These are phyloP conservation scores for Pythium vanterpoolii DNA, from an alignment of 352 stramenopile genomes.

Conservation along the genomic window DNA sequence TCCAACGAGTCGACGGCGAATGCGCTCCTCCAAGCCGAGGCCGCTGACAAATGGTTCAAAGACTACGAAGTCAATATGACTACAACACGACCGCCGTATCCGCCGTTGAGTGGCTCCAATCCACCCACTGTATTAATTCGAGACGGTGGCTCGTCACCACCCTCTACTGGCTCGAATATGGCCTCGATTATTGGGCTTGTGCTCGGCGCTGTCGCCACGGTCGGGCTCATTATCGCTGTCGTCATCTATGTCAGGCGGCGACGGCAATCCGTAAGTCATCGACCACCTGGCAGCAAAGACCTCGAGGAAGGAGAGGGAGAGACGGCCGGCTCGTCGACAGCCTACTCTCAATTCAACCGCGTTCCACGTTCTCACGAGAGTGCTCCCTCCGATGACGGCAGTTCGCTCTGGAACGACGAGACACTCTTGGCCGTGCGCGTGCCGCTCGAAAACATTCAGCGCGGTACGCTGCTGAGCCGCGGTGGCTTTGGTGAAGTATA, in stretches of 20 bases:
- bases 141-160: background rate
- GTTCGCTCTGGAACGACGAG: constrained; percentile 4
- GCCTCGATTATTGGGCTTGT: constrained; percentile 1
- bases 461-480: background rate
- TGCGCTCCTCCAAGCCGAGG: constrained; percentile 6
- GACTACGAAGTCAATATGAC: constrained; percentile 10
- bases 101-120: background rate
- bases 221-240: background rate
- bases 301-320: background rate
- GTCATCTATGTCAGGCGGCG: constrained; percentile 2
- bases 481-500: constrained; percentile 6
- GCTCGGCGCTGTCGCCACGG: background rate
- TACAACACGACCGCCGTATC: background rate
- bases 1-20: constrained; percentile 9
- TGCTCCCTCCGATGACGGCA: background rate
- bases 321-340: background rate
- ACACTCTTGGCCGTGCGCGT: background rate
- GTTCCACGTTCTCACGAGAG: background rate
- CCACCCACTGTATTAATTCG: background rate
- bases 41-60: constrained; percentile 5
- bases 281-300: background rate
- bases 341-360: constrained; percentile 3
- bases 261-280: background rate
- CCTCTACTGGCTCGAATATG: background rate
- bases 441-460: background rate